A percentile compares a stretch with the other conserved stretches of the same genome.
Conservation (phyloP, 768 basidiomycete species). For the Chalciporus piperatus region DNA sequence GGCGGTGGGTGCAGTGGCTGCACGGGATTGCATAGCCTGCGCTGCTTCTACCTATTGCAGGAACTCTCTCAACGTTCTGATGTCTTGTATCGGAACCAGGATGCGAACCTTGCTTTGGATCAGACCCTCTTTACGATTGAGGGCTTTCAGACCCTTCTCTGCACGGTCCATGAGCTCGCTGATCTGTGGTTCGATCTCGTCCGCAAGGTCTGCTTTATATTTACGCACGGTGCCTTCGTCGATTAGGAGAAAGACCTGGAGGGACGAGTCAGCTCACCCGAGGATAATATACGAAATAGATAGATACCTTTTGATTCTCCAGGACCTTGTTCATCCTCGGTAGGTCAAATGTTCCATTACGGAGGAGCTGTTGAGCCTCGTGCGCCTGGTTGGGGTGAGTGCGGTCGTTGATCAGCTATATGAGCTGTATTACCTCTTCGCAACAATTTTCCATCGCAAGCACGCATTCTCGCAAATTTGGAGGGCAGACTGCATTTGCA, state of each 20-base stretch:
- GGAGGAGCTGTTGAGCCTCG: constrained; percentile 66
- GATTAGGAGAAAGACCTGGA: constrained; percentile 70
- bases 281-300: not conserved
- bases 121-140: constrained; percentile 60
- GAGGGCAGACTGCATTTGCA: constrained; percentile 62
- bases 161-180: constrained; percentile 70
- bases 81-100: not conserved
- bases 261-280: constrained; percentile 1
- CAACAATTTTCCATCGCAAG: constrained; percentile 78
- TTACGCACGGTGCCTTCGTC: constrained; percentile 68
- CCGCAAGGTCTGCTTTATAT: constrained; percentile 73
- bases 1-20: constrained; percentile 46
- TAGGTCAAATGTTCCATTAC: constrained; percentile 69
- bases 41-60: constrained; percentile 52
- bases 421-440: constrained; percentile 52
- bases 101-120: constrained; percentile 61
- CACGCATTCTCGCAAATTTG: constrained; percentile 72
- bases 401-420: not conserved
- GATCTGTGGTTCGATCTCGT: constrained; percentile 81
- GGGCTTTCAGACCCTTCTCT: constrained; percentile 59
- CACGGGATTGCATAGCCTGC: constrained; percentile 37
- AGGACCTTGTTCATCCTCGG: constrained; percentile 68
- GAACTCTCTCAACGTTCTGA: not conserved
- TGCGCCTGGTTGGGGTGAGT: constrained; percentile 43
- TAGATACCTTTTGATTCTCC: constrained; percentile 59